Conservation (phyloP, 179 eudicot genomes). For the Drosera spatulata region DNA sequence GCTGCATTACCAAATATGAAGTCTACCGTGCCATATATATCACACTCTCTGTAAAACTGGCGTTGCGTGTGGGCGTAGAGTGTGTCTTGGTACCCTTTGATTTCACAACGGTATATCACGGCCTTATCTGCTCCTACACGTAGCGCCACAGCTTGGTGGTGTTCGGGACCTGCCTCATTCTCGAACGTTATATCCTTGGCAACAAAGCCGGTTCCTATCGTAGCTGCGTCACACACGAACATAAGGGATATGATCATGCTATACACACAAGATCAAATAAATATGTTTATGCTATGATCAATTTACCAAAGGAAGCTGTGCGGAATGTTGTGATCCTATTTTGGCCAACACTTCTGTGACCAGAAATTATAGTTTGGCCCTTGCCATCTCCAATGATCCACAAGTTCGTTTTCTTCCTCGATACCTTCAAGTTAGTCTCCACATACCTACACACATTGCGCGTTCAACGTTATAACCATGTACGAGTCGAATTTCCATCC, state of each 20-base stretch:
- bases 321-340: constrained; percentile 9
- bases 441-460: constrained; percentile 7
- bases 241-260: no score
- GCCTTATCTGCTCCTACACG: constrained; percentile 42
- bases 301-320: constrained; percentile 20
- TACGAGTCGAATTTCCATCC: background rate
- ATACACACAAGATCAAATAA: no score
- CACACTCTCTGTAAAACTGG: constrained; percentile 60
- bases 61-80: constrained; percentile 33
- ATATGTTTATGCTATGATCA: no score
- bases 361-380: constrained; percentile 14
- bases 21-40: constrained; percentile 54
- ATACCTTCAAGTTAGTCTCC: constrained; percentile 9
- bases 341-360: constrained; percentile 4
- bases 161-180: constrained; percentile 64
- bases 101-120: constrained; percentile 47
- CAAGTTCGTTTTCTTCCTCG: constrained; percentile 8
- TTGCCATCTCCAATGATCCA: constrained; percentile 25
- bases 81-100: constrained; percentile 69
- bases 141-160: constrained; percentile 63
- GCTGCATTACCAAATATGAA: constrained; percentile 65
- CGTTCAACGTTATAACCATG: background rate
- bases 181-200: constrained; percentile 68
- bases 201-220: constrained; percentile 57
- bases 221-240: constrained; percentile 16